Evolutionary conservation across 441 rosid species (phyloP).

Genomic region (Pelargonium australe): DNA sequence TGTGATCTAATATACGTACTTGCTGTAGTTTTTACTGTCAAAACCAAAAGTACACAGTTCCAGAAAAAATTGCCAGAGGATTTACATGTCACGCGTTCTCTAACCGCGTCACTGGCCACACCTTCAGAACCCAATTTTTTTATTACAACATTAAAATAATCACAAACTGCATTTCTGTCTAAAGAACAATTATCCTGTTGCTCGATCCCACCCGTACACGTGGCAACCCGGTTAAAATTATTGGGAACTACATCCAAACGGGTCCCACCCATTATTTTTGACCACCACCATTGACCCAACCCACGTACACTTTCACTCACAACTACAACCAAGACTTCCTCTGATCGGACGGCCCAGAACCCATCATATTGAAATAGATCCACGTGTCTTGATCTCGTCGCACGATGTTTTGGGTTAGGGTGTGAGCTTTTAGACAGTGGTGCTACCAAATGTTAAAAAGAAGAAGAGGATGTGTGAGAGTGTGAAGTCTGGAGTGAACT

Average conservation of each 20-base stretch:
- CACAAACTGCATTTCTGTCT: no score
- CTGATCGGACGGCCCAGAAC: background rate
- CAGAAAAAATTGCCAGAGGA: no score
- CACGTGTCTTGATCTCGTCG: background rate
- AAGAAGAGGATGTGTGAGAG: background rate
- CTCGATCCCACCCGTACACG: conserved; percentile 2
- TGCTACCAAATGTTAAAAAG: background rate
- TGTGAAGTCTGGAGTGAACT: conserved; percentile 8
- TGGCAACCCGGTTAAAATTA: background rate
- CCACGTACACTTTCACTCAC: background rate
- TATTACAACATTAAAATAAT: no score
- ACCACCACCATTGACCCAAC: background rate
- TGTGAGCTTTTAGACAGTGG: background rate
- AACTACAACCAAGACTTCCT: background rate
- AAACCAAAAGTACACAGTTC: no score
- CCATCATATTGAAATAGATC: background rate
- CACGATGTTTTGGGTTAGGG: background rate
- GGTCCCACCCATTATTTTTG: background rate
- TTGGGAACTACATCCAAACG: conserved; percentile 5
- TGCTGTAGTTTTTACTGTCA: no score
- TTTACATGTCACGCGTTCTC: no score
- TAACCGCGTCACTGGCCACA: no score
- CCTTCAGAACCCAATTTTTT: no score
- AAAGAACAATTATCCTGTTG: background rate
- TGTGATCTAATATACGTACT: no score